Evolutionary conservation across 257 asterid genomes (phyloP), one percentile per base, ranked within the genome.

Genomic region (Fraxinus quadrangulata): DNA sequence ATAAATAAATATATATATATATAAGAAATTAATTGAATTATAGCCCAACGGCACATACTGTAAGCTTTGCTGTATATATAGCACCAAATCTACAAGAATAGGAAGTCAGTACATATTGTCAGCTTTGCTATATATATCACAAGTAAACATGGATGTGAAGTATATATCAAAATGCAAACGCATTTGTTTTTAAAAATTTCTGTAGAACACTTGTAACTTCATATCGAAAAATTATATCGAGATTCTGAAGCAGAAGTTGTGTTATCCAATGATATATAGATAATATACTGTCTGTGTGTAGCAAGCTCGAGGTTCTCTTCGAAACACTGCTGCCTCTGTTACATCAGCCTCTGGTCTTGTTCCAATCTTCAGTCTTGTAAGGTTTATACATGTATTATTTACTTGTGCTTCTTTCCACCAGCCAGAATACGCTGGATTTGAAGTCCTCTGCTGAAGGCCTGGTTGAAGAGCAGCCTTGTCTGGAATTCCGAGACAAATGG

Each of bases 371-470:
- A 51, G 2, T 51, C 17, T 61, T 9, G 9, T 6, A 54, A 54
- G 65, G 65, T 54, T 21, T 21, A n/a, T 56, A 56, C 24, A 5
- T 2, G 31, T 61, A 21, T 61, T 81, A 21, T 61, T 81, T 83
- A 91, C 83, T 95, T 91, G 82, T 89, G 78, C 82, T 95, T 95
- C 93, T 93, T 93, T 33, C 97, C 98, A 78, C 99, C 99, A 47
- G 99, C 77, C 11, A 92, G 89, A 66, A 94, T 90, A 70, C 97
- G 94, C 77, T 88, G 93, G 81, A 91, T 92, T 83, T 94, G 97
- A 67, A 94, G 90, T 70, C 98, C 99, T 85, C 99, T 90, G 89
- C 99, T 94, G 91, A 94, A 94, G 54, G 99, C 99, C 84, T 94
- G 99, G 87, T 94, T 94, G 95, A 86, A 92, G 16, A 94, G 94